These are phyloP conservation scores for Citrus australasica DNA, from an alignment of 345 rosid genomes.

Conservation along the genomic window DNA sequence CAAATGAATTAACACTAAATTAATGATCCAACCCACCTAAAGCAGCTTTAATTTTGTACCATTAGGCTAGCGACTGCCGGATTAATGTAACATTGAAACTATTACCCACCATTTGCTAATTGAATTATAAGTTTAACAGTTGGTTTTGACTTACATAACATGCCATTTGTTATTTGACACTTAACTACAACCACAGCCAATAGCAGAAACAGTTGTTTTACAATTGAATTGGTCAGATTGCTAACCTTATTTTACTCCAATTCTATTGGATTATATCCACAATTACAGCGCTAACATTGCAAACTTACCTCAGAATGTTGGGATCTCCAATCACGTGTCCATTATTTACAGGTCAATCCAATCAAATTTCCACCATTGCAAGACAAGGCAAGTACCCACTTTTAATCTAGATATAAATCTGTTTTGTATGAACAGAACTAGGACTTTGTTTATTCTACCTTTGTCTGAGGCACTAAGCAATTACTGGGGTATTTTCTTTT, in stretches of 20 bases:
- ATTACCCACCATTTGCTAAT: no score
- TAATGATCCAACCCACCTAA: neutral
- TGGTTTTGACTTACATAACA: neutral
- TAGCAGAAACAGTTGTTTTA: constrained; percentile 7
- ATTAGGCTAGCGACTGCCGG: neutral
- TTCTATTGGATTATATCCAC: neutral
- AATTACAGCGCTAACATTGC: neutral
- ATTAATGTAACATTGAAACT: no score
- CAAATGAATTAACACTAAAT: neutral
- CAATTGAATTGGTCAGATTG: constrained; percentile 41
- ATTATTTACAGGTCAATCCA: constrained; percentile 6
- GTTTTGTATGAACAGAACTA: constrained; percentile 31
- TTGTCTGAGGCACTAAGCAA: constrained; percentile 27
- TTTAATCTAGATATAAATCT: constrained; percentile 33
- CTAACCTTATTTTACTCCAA: constrained; percentile 43
- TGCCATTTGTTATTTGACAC: neutral
- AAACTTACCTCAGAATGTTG: neutral
- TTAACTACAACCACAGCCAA: neutral
- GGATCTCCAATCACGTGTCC: constrained; percentile 54
- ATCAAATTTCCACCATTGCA: constrained; percentile 20
- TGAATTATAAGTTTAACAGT: neutral
- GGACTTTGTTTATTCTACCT: constrained; percentile 36
- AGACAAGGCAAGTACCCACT: constrained; percentile 24
- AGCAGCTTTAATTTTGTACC: neutral
- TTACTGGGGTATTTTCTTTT: constrained; percentile 7